Base-by-base conservation (phyloP, 345 rosid species). In the Gossypium herbaceum region DNA sequence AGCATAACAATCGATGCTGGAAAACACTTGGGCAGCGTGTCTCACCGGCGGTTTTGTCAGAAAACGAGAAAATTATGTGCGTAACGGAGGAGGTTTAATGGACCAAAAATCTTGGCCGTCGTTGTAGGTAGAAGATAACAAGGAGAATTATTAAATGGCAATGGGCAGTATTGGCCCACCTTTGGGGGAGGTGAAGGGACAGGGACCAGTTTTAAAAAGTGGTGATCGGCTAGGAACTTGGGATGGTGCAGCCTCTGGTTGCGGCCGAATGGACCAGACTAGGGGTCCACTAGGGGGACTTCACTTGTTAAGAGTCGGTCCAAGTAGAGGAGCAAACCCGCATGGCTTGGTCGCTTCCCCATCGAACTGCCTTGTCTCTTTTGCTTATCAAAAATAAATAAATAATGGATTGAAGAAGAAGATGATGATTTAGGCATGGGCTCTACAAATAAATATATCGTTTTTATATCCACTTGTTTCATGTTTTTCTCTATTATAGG, bases 361-460 rank as follows among this genome's bases (percentile, higher is more conserved):
- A 75, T 80, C 80, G 72, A 82, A 75, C 69, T 73, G 73, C 63
- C 55, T 61, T 76, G 79, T 78, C 81, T 61, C 71, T 60, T 72
- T 69, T 74, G n/a, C 3, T 12, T 24, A 59, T 3, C 13, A 57
- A 25, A 10, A 25, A 12, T 15, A 8, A 54, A 41, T 13, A 41
- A 24, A 44, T 16, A 17, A 34, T 4, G 41, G 41, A 34, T 34
- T 34, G 41, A 34, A 3, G 57, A 63, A 41, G 63, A 57, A 29
- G 75, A 77, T 45, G 64, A 25, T 10, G 61, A 5, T 57, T 57
- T 57, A 59, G 41, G 64, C 29, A 59, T 59, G 64, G 41, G 41
- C 64, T 59, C 2, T 25, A 12, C 61, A 19, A 48, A 13, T 48
- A 48, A 19, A 24, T 24, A 57, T 0, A 54, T 51, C 19, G 0